Evolutionary conservation across 73 alveolate species (phyloP), one percentile per base, ranked within the genome.

Genomic region (Urostyla sp.): DNA sequence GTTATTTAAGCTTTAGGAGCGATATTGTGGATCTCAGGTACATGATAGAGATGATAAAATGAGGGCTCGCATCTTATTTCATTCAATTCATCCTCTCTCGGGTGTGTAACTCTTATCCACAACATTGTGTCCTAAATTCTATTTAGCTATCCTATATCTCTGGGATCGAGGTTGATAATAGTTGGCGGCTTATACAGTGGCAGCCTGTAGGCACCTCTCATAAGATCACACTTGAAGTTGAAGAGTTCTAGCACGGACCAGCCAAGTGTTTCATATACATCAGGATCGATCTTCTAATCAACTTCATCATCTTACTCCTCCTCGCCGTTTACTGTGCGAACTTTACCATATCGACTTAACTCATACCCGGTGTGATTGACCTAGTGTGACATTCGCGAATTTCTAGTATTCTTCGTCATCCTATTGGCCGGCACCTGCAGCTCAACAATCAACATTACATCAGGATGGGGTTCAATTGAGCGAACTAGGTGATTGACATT

Each of bases 171-270:
- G 46, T 84, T 84, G 5, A 74, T 75, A 16, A 84, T 46, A 0
- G 92, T 74, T 1, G 92, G 92, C 0, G 92, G 88, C 32, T 84
- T 84, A 74, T 84, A 84, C 11, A 84, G 30, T 13, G 92, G 92
- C 15, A 84, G 51, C 59, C 75, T 84, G 35, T 69, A 84, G 0
- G 80, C 49, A 15, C 92, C 92, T 31, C 85, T 44, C 74, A 82
- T 88, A 15, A 94, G 58, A 38, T 88, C 86, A 57, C 80, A 85
- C 61, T 90, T 85, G 54, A 36, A 80, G 67, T 89, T 92, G 54
- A 84, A 94, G 27, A 94, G 78, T 57, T 94, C 97, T 11, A 94
- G 88, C 7, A 82, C 76, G 11, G 96, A 89, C 97, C 98, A 94
- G 27, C 97, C 98, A 75, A 78, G 87, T 1, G 95, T 85, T 50